Conservation (phyloP, 441 rosid genomes). For the Erodium chrysanthum region DNA sequence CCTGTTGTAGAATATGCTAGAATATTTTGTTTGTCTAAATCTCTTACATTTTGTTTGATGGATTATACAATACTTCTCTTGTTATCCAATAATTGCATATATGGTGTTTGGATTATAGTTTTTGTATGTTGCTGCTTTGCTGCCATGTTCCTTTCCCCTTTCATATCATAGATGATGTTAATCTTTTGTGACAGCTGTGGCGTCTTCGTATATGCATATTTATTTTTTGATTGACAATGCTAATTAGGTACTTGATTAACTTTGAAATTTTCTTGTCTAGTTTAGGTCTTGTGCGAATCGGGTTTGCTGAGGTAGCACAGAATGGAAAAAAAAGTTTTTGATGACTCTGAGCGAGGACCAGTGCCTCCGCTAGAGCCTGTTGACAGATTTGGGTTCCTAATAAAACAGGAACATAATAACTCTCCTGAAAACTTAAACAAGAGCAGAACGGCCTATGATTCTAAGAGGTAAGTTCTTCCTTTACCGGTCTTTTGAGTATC, state of each 20-base stretch:
- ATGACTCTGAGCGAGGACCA: slow-evolving; percentile 57
- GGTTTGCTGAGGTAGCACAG: slow-evolving; percentile 20
- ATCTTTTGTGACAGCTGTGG: neutral
- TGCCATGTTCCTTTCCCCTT: neutral
- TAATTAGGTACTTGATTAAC: neutral
- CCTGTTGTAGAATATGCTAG: neutral
- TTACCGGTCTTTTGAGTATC: neutral
- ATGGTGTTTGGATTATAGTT: slow-evolving; percentile 2
- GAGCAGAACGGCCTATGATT: slow-evolving; percentile 37
- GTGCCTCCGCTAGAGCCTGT: slow-evolving; percentile 49
- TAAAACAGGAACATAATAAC: slow-evolving; percentile 41
- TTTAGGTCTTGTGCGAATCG: neutral
- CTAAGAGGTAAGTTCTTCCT: slow-evolving; percentile 38
- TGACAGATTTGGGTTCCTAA: slow-evolving; percentile 74
- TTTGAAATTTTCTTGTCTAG: too few relatives aligned
- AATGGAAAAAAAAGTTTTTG: slow-evolving; percentile 61
- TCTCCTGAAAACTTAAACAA: slow-evolving; percentile 42
- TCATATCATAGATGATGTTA: neutral
- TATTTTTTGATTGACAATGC: neutral
- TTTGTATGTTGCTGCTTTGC: neutral
- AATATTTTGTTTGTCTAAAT: neutral
- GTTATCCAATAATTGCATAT: neutral
- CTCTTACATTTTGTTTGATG: neutral
- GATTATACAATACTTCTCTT: slow-evolving; percentile 2
- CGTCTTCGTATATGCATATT: neutral